phyloP scores from a whole-genome alignment of 441 rosid genomes.

The Adansonia madagascariensis region DNA sequence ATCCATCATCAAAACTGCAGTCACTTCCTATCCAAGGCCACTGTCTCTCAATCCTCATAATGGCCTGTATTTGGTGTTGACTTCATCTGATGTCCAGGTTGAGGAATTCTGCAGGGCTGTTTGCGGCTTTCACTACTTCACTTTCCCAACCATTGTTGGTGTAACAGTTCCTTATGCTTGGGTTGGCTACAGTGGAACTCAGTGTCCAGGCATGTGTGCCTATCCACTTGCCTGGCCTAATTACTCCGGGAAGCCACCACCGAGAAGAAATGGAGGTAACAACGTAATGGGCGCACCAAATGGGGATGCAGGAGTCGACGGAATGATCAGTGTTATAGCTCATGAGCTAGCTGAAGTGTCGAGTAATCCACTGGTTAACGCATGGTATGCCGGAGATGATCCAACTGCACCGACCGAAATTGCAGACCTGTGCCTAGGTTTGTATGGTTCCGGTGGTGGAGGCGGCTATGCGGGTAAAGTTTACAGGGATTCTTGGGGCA shows the following conservation, averaged over 20 bases:
- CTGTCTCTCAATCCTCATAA: conserved; percentile 56
- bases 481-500: conserved; percentile 47
- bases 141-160: conserved; percentile 58
- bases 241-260: conserved; percentile 49
- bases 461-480: conserved; percentile 65
- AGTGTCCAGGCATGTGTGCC: conserved; percentile 65
- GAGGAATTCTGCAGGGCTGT: conserved; percentile 72
- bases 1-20: conserved; percentile 52
- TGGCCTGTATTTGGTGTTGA: conserved; percentile 58
- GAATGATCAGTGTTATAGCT: conserved; percentile 69
- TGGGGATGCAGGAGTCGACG: conserved; percentile 62
- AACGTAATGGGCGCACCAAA: conserved; percentile 54
- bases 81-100: conserved; percentile 56
- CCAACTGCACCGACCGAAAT: conserved; percentile 65
- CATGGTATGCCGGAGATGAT: conserved; percentile 67
- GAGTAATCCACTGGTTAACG: conserved; percentile 62
- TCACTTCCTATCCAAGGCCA: conserved; percentile 34
- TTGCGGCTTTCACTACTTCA: conserved; percentile 72
- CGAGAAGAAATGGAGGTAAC: conserved; percentile 38
- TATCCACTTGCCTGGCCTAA: conserved; percentile 66
- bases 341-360: conserved; percentile 69
- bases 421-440: conserved; percentile 62
- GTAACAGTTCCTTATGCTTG: conserved; percentile 63
- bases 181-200: conserved; percentile 61
- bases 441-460: conserved; percentile 60